Evolutionary conservation across 2,329 filamentous ascomycete genomes (phyloP).

Genomic region (Dothistroma pini): DNA sequence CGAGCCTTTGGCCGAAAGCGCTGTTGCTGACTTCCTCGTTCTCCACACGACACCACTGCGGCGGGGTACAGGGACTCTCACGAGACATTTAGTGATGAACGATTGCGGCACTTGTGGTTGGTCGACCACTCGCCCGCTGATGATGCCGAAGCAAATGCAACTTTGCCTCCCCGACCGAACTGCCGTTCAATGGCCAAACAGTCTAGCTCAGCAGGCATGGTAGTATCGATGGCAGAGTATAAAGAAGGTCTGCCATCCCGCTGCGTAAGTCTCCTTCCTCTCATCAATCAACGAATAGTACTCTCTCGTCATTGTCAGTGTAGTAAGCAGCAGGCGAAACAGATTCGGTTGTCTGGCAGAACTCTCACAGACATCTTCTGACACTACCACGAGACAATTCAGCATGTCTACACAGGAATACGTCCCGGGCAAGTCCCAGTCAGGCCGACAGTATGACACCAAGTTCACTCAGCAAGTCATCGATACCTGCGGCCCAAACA

Average conservation of each 20-base stretch:
- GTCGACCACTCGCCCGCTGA: slow-evolving; percentile 1
- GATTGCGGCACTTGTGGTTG: slow-evolving; percentile 10
- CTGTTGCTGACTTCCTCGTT: not conserved
- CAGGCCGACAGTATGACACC: slow-evolving; percentile 60
- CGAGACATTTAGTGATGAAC: slow-evolving; percentile 2
- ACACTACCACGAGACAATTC: not conserved
- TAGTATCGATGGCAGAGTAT: not conserved
- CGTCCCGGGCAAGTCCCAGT: not conserved
- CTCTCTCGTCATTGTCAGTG: not conserved
- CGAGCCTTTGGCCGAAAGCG: not conserved
- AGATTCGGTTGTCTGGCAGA: not conserved
- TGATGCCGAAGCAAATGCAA: not conserved
- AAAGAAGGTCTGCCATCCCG: not conserved
- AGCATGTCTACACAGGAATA: slow-evolving; percentile 9
- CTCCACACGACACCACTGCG: not conserved
- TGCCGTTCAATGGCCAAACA: slow-evolving; percentile 5
- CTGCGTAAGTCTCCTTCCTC: not conserved
- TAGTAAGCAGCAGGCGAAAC: not conserved
- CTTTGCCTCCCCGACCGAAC: slow-evolving; percentile 9
- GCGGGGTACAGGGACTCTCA: not conserved
- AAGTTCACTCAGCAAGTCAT: slow-evolving; percentile 72
- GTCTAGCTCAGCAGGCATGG: not conserved
- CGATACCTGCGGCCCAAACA: slow-evolving; percentile 68
- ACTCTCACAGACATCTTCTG: not conserved
- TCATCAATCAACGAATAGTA: not conserved